These are phyloP conservation scores for Teratosphaeria nubilosa DNA, from an alignment of 2,329 filamentous ascomycete species.

Conservation along the genomic window DNA sequence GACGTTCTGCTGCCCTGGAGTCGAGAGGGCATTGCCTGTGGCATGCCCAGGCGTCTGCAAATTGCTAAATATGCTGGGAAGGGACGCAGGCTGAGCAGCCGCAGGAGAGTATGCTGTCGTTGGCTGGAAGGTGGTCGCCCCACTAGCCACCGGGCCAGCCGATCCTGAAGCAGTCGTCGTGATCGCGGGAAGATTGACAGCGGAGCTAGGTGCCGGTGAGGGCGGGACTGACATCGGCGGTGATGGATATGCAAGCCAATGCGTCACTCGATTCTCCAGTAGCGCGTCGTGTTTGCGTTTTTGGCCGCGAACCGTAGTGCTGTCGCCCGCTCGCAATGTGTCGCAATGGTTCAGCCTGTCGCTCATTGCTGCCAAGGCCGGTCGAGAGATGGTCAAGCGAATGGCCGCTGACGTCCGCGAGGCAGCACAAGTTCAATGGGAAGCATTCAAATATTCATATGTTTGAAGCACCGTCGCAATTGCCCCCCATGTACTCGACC, in stretches of 20 bases:
- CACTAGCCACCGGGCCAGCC: not conserved
- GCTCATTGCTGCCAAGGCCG: constrained; percentile 7
- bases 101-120: not conserved
- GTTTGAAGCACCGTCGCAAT: not conserved
- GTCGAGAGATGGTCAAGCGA: constrained; percentile 4
- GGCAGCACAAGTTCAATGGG: not conserved
- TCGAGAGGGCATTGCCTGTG: not conserved
- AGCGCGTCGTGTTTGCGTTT: constrained; percentile 9
- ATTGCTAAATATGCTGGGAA: not conserved
- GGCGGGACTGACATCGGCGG: constrained; percentile 44
- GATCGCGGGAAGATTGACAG: not conserved
- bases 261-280: constrained; percentile 1
- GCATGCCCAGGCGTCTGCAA: not conserved
- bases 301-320: constrained; percentile 4
- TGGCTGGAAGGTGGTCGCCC: not conserved
- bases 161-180: not conserved
- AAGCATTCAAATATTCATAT: not conserved
- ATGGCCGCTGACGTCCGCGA: not conserved
- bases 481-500: not conserved
- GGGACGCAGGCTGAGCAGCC: not conserved
- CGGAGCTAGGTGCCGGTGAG: constrained; percentile 25
- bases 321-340: constrained; percentile 1
- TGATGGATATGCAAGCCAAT: constrained; percentile 31
- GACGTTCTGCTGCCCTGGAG: not conserved
- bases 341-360: constrained; percentile 4